These are phyloP conservation scores for Apiotrichum gamsii DNA, from an alignment of 1,284 basidiomycete genomes.

Conservation along the genomic window DNA sequence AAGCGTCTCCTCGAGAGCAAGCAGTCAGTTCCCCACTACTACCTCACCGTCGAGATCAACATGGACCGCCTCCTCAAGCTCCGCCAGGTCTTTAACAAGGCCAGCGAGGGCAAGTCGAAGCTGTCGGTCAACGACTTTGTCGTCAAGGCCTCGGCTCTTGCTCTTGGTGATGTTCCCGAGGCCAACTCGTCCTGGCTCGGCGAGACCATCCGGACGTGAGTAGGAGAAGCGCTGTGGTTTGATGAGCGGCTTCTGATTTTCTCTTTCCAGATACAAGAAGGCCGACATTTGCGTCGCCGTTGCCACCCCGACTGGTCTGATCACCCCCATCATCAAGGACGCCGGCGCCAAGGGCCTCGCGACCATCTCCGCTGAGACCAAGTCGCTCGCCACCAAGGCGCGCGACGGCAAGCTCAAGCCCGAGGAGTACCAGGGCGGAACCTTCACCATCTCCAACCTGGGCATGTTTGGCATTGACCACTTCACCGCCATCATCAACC, in stretches of 20 bases:
- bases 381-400: conserved; percentile 87
- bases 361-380: conserved; percentile 84
- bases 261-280: conserved; percentile 86
- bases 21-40: conserved; percentile 93
- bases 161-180: conserved; percentile 90
- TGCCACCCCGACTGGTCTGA: conserved; percentile 89
- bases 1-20: conserved; percentile 86
- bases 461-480: conserved; percentile 95
- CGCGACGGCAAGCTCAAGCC: conserved; percentile 94
- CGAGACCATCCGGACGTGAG: conserved; percentile 87
- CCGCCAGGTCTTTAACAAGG: conserved; percentile 86
- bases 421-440: conserved; percentile 95
- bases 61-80: conserved; percentile 92
- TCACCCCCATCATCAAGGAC: conserved; percentile 96
- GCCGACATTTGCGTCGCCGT: conserved; percentile 97
- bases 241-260: too few species aligned
- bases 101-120: conserved; percentile 74
- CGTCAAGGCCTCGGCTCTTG: conserved; percentile 87
- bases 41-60: conserved; percentile 88
- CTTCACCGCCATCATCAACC: conserved; percentile 99
- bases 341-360: conserved; percentile 87
- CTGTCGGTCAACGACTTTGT: conserved; percentile 97
- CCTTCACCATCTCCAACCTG: conserved; percentile 98
- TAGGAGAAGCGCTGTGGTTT: too few species aligned
- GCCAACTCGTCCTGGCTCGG: conserved; percentile 97